Conservation (phyloP, 176 grass and related monocot genomes). For the Oryza meridionalis region DNA sequence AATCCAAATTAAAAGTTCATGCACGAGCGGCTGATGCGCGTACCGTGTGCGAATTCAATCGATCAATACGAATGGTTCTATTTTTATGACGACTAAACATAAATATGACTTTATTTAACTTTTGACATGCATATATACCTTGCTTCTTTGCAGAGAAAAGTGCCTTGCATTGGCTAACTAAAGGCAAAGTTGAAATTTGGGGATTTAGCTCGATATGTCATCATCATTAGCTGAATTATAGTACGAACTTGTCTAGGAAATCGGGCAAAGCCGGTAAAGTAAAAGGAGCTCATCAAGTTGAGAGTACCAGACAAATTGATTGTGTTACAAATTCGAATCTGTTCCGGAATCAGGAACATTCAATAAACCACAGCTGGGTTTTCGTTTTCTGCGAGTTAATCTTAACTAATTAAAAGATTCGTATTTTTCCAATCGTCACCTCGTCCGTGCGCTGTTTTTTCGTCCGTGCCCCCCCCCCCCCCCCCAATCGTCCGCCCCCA, state of each 20-base stretch:
- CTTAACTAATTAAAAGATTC: too few relatives aligned
- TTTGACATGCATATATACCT: slow-evolving; percentile 18
- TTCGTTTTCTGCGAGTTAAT: not conserved
- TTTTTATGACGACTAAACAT: not conserved
- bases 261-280: not conserved
- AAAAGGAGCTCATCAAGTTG: not conserved
- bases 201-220: not conserved
- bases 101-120: slow-evolving; percentile 27
- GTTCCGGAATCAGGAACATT: not conserved
- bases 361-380: not conserved
- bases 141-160: slow-evolving; percentile 25
- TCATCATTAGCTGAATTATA: not conserved
- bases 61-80: not conserved
- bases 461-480: too few relatives aligned
- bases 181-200: not conserved
- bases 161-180: not conserved
- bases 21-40: not conserved
- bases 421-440: too few relatives aligned
- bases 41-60: not conserved
- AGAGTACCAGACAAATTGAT: not conserved
- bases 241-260: not conserved
- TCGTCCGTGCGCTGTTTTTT: too few relatives aligned
- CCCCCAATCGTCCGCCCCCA: too few relatives aligned
- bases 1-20: not conserved
- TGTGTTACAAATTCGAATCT: not conserved